Percentiles rank a stretch among this genome's conserved stretches.
These are phyloP conservation scores for Ceratocystis albifundus DNA, from an alignment of 2,329 filamentous ascomycete species.

Conservation along the genomic window DNA sequence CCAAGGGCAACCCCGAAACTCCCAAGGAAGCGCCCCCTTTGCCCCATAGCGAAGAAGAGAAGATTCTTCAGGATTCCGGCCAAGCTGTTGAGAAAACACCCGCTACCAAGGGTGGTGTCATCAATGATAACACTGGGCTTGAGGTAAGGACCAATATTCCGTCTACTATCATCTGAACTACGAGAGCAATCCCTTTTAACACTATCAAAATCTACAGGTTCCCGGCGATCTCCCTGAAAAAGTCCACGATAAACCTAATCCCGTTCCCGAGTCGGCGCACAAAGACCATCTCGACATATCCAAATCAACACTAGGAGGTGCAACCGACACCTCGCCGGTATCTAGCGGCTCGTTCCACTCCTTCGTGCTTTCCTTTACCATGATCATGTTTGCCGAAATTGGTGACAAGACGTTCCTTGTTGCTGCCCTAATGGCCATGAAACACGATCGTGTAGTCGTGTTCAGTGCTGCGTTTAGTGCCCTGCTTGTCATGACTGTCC, in stretches of 20 bases:
- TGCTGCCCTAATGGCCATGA: slow-evolving; percentile 97
- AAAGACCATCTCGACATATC: slow-evolving; percentile 51
- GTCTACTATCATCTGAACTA: not conserved
- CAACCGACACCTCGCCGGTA: slow-evolving; percentile 27
- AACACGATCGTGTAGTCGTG: slow-evolving; percentile 82
- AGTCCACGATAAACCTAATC: slow-evolving; percentile 61
- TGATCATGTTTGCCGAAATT: slow-evolving; percentile 95
- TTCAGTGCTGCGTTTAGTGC: slow-evolving; percentile 92
- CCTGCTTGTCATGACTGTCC: slow-evolving; percentile 83
- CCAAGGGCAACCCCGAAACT: slow-evolving; percentile 63
- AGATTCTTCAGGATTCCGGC: slow-evolving; percentile 37
- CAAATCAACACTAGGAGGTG: slow-evolving; percentile 24
- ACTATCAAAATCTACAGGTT: slow-evolving; percentile 44
- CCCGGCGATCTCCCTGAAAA: slow-evolving; percentile 69
- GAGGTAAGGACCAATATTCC: slow-evolving; percentile 40
- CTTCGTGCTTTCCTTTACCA: slow-evolving; percentile 81
- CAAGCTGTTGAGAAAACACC: slow-evolving; percentile 28
- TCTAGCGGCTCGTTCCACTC: slow-evolving; percentile 57
- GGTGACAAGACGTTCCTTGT: slow-evolving; percentile 98
- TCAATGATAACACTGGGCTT: slow-evolving; percentile 33
- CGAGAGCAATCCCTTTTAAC: slow-evolving; percentile 7
- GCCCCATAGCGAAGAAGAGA: slow-evolving; percentile 68
- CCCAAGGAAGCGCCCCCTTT: slow-evolving; percentile 78
- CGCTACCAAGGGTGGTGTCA: slow-evolving; percentile 21
- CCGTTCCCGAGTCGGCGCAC: slow-evolving; percentile 52